Conservation (phyloP, 2,329 filamentous ascomycete species). For the Hymenoscyphus repandus region DNA sequence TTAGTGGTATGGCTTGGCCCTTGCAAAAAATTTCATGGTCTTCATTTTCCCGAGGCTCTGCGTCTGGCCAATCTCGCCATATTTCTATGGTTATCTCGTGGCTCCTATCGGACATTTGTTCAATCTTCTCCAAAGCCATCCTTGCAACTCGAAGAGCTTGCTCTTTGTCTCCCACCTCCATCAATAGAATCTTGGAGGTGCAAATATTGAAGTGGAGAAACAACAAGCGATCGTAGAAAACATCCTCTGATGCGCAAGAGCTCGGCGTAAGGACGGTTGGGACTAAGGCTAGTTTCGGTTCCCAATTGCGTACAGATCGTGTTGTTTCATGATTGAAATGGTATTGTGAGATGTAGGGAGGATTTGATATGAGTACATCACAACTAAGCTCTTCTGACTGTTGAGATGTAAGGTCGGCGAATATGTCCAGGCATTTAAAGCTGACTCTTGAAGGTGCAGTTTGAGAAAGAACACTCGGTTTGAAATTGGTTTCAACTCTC, state of each 20-base stretch:
- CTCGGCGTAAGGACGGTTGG: constrained; percentile 23
- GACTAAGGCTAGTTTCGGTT: constrained; percentile 77
- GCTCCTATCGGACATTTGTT: constrained; percentile 13
- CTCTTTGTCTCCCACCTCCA: constrained; percentile 66
- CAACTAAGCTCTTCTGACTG: constrained; percentile 4
- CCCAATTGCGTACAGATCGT: constrained; percentile 73
- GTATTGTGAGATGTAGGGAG: constrained; percentile 73
- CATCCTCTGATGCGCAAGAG: constrained; percentile 29
- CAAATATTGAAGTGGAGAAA: constrained; percentile 43
- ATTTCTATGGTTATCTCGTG: constrained; percentile 46
- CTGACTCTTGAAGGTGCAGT: constrained; percentile 15
- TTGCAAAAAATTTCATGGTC: constrained; percentile 2
- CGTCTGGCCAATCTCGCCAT: constrained; percentile 65
- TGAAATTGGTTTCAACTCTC: constrained; percentile 39
- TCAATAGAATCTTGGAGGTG: constrained; percentile 50
- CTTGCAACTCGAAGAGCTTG: constrained; percentile 62
- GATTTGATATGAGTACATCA: constrained; percentile 73
- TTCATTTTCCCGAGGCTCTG: constrained; percentile 25
- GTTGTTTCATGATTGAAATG: constrained; percentile 59
- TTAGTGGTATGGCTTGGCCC: not conserved
- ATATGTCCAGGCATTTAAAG: constrained; percentile 37
- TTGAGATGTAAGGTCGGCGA: constrained; percentile 32
- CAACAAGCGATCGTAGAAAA: constrained; percentile 66
- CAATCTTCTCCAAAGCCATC: constrained; percentile 34
- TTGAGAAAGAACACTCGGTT: constrained; percentile 18